Conservation (phyloP, 2,329 filamentous ascomycete species). For the Arachnomyces sp. region DNA sequence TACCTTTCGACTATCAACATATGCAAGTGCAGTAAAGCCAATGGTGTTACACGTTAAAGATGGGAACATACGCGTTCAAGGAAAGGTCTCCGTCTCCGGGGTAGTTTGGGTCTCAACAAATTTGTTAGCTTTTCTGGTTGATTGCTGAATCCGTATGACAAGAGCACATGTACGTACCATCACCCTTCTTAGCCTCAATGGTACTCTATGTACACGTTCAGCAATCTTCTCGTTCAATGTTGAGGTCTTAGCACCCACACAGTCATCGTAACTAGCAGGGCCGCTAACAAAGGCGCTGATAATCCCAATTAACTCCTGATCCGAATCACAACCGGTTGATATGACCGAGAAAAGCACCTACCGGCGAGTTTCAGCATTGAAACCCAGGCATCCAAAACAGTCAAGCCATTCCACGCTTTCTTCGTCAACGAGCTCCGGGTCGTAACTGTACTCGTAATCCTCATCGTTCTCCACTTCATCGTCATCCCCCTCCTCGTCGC, state of each 20-base stretch:
- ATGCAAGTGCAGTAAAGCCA: too few species aligned
- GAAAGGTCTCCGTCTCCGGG: background rate
- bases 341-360: background rate
- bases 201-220: background rate
- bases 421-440: conserved; percentile 2
- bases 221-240: background rate
- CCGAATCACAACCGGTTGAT: background rate
- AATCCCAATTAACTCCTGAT: background rate
- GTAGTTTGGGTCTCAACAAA: too few species aligned
- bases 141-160: background rate
- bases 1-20: background rate
- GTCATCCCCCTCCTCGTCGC: too few species aligned
- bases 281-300: conserved; percentile 3
- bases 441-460: background rate
- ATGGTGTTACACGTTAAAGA: background rate
- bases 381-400: background rate
- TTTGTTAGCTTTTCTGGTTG: background rate
- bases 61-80: background rate
- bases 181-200: background rate
- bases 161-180: background rate
- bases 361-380: background rate
- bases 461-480: too few species aligned
- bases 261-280: background rate
- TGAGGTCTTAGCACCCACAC: too few species aligned
- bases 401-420: conserved; percentile 3